Evolutionary conservation across 164 flowering plant genomes (phyloP).

Genomic region (Malania oleifera): DNA sequence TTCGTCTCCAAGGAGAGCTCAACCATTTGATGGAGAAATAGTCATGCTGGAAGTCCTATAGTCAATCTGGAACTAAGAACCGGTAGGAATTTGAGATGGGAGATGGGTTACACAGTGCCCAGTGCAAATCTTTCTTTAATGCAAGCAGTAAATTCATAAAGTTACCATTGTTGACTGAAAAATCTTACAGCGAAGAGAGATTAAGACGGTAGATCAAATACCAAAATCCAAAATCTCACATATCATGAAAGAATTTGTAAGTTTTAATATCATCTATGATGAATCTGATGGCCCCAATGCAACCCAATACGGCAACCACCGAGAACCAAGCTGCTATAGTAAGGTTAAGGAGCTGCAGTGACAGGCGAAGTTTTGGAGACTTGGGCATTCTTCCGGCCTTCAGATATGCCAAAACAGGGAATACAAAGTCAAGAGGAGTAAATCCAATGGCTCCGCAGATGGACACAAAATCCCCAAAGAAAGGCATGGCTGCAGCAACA

Average conservation of each 20-base stretch:
- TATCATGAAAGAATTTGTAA: neutral
- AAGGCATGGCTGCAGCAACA: neutral
- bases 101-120: no score
- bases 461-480: slow-evolving; percentile 1
- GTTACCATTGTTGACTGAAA: no score
- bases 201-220: no score
- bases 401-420: neutral
- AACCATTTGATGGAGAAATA: no score
- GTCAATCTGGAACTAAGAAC: no score
- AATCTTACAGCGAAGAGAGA: no score
- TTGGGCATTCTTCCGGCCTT: neutral
- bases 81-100: no score
- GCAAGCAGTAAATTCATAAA: no score
- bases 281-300: neutral
- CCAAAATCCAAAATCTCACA: no score
- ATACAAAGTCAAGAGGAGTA: neutral
- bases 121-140: no score
- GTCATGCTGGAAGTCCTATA: no score
- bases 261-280: neutral
- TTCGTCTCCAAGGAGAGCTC: no score
- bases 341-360: neutral
- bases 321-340: neutral
- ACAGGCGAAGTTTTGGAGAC: neutral
- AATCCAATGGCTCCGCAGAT: neutral
- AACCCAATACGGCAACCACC: neutral